A percentile compares a stretch with the other conserved stretches of the same genome.
Evolutionary conservation across 2,329 filamentous ascomycete genomes (phyloP).

Genomic region (Incumbomyces lentus): DNA sequence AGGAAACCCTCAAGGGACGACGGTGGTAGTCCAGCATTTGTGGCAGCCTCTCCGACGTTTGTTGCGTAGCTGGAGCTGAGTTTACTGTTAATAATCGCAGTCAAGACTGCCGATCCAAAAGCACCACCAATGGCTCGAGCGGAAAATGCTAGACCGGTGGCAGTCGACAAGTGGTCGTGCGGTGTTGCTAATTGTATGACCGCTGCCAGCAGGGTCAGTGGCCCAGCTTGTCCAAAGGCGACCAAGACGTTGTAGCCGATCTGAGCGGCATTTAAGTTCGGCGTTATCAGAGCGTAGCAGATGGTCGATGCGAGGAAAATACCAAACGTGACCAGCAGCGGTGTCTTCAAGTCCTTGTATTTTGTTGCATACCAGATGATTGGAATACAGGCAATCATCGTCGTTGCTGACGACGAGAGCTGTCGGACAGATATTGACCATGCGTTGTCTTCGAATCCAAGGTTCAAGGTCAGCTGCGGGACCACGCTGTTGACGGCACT

Average conservation of each 20-base stretch:
- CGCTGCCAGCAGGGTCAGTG: slow-evolving; percentile 41
- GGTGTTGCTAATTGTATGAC: slow-evolving; percentile 45
- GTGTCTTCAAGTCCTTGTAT: slow-evolving; percentile 40
- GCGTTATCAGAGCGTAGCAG: slow-evolving; percentile 37
- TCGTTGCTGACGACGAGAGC: slow-evolving; percentile 34
- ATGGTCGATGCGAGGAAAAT: slow-evolving; percentile 40
- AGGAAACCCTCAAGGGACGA: slow-evolving; percentile 31
- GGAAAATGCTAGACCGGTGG: slow-evolving; percentile 44
- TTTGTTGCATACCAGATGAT: slow-evolving; percentile 39
- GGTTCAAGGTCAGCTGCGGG: slow-evolving; percentile 39
- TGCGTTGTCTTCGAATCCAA: slow-evolving; percentile 38
- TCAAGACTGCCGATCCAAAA: slow-evolving; percentile 43
- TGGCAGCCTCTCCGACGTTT: slow-evolving; percentile 33
- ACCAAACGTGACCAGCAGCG: slow-evolving; percentile 37
- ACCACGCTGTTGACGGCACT: slow-evolving; percentile 43
- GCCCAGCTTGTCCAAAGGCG: slow-evolving; percentile 41
- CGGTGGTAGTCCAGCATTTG: slow-evolving; percentile 33
- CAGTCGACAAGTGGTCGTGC: slow-evolving; percentile 43
- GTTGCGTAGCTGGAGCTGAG: slow-evolving; percentile 31
- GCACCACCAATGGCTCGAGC: slow-evolving; percentile 44
- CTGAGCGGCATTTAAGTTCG: slow-evolving; percentile 36
- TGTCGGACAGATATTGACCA: slow-evolving; percentile 42
- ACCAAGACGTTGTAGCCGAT: slow-evolving; percentile 40
- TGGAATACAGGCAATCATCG: slow-evolving; percentile 33
- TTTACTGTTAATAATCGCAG: slow-evolving; percentile 43